A percentile compares a stretch with the other conserved stretches of the same genome.
Conservation (phyloP, 1,139 yeast species). For the Zygosaccharomyces sapae region DNA sequence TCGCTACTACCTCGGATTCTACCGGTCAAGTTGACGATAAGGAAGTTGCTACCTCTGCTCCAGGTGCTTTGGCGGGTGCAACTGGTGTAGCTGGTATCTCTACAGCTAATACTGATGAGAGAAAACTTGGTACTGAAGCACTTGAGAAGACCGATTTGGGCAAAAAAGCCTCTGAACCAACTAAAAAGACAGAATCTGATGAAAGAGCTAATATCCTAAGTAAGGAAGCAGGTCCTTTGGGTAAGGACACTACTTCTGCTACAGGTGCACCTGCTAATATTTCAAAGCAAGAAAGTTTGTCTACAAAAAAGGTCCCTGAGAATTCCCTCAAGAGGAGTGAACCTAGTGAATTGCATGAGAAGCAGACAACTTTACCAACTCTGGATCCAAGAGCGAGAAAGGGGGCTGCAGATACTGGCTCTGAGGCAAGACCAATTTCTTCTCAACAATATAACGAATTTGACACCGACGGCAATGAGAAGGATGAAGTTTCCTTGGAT, state of each 20-base stretch:
- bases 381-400: conserved; percentile 1
- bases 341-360: not conserved
- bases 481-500: not conserved
- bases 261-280: not conserved
- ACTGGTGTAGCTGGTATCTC: not conserved
- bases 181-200: not conserved
- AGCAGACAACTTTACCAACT: conserved; percentile 1
- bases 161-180: not conserved
- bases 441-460: not conserved
- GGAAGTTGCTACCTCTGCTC: not conserved
- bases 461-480: not conserved
- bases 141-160: not conserved
- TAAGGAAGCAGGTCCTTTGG: conserved; percentile 2
- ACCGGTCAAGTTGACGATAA: not conserved
- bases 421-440: not conserved
- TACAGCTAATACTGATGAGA: not conserved
- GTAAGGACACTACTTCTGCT: not conserved
- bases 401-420: not conserved
- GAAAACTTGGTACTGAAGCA: not conserved
- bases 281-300: not conserved
- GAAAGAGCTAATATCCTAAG: not conserved
- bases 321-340: not conserved
- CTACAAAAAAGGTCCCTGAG: not conserved
- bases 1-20: not conserved
- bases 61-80: not conserved